phyloP scores from a whole-genome alignment of 2,329 filamentous ascomycete species.

The Verticillium alfalfae region DNA sequence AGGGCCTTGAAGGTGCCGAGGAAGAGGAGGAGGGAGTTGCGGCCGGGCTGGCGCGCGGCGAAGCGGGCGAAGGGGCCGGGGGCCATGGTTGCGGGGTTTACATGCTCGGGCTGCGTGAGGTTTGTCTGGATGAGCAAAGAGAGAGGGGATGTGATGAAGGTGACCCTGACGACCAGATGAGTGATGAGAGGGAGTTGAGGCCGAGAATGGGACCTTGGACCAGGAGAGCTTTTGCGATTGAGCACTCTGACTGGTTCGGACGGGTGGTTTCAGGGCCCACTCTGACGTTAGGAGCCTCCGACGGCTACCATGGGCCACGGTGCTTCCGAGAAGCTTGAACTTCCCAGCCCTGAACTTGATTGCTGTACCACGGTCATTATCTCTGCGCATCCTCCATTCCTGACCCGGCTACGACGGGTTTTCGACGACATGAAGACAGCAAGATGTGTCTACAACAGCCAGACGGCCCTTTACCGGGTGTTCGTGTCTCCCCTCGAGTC shows the following conservation, averaged over 20 bases:
- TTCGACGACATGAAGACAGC: conserved; percentile 28
- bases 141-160: background rate
- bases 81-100: background rate
- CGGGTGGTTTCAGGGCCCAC: background rate
- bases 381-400: background rate
- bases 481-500: conserved; percentile 33
- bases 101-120: background rate
- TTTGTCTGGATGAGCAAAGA: background rate
- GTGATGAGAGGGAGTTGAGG: conserved; percentile 3
- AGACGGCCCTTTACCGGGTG: conserved; percentile 39
- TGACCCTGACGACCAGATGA: too few relatives aligned
- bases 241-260: background rate
- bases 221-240: conserved; percentile 7
- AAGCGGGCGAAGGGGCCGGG: background rate
- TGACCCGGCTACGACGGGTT: background rate
- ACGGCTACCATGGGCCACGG: background rate
- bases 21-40: conserved; percentile 28
- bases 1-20: conserved; percentile 40
- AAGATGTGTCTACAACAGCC: conserved; percentile 35
- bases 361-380: background rate
- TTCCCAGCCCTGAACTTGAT: background rate
- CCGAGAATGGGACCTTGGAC: conserved; percentile 1
- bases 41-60: background rate
- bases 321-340: background rate
- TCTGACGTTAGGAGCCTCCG: background rate